phyloP scores from a whole-genome alignment of 1,139 yeast species.

The Lodderomyces pseudojiufengensis region DNA sequence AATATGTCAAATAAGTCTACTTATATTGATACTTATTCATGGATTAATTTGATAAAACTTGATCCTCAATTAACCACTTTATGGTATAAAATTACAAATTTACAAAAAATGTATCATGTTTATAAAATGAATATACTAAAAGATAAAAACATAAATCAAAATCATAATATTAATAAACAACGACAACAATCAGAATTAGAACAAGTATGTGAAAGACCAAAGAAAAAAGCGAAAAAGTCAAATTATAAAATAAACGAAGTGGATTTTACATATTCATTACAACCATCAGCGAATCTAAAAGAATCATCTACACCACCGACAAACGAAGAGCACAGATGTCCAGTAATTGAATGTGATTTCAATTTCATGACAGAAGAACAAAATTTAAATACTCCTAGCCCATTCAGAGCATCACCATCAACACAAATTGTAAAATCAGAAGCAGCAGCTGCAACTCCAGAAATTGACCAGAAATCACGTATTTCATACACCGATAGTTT shows the following conservation, averaged over 20 bases:
- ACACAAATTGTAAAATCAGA: slow-evolving; percentile 1
- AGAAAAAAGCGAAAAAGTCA: slow-evolving; percentile 12
- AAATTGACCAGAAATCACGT: not conserved
- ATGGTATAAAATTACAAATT: slow-evolving; percentile 40
- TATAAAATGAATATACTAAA: slow-evolving; percentile 28
- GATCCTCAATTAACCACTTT: slow-evolving; percentile 42
- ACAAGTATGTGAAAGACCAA: not conserved
- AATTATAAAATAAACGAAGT: slow-evolving; percentile 18
- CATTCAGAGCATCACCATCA: slow-evolving; percentile 5
- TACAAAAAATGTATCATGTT: slow-evolving; percentile 40
- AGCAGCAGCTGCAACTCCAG: not conserved
- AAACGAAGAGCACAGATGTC: slow-evolving; percentile 24
- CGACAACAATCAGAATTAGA: not conserved
- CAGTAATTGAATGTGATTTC: slow-evolving; percentile 42
- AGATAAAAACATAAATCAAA: slow-evolving; percentile 1
- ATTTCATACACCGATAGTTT: not conserved
- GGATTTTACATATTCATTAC: slow-evolving; percentile 25
- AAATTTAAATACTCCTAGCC: slow-evolving; percentile 11
- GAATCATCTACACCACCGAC: not conserved
- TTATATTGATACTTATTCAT: slow-evolving; percentile 24
- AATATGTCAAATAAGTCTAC: slow-evolving; percentile 3
- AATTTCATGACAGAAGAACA: slow-evolving; percentile 32
- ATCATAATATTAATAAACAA: not conserved
- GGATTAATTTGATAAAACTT: slow-evolving; percentile 39
- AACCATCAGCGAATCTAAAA: slow-evolving; percentile 1